Conservation (phyloP, 345 rosid species). For the Tarenaya hassleriana region DNA sequence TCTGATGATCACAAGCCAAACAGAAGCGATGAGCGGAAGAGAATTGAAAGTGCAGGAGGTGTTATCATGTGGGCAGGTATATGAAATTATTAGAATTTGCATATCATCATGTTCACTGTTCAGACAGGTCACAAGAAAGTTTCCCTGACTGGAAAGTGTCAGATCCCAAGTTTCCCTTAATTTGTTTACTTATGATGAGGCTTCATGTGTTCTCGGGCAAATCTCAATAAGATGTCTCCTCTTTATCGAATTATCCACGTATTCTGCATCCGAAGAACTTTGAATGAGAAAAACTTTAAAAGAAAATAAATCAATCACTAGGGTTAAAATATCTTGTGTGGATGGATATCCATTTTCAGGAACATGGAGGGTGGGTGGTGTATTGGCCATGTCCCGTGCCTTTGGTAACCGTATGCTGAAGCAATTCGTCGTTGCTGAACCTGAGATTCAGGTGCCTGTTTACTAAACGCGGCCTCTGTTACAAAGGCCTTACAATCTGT, state of each 20-base stretch:
- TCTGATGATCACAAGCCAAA: constrained; percentile 99
- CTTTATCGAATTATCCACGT: neutral
- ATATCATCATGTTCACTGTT: constrained; percentile 2
- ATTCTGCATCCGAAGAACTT: neutral
- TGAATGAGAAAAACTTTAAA: too few species aligned
- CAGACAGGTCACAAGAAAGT: constrained; percentile 2
- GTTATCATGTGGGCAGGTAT: constrained; percentile 99
- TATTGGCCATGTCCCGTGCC: constrained; percentile 98
- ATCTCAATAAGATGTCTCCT: neutral
- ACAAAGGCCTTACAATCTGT: neutral
- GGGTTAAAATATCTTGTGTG: constrained; percentile 6
- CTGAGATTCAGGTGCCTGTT: constrained; percentile 88
- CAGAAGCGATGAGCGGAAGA: constrained; percentile 92
- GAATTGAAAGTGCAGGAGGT: constrained; percentile 97
- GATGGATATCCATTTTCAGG: constrained; percentile 50
- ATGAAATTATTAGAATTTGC: neutral
- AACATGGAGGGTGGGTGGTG: constrained; percentile 99
- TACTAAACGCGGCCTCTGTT: constrained; percentile 14
- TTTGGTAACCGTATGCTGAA: constrained; percentile 99
- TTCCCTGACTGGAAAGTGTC: neutral
- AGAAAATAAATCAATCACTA: constrained; percentile 8
- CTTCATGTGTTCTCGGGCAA: too few species aligned
- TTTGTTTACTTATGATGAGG: too few species aligned
- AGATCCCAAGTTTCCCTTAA: too few species aligned
- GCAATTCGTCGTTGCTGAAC: constrained; percentile 95